These are phyloP conservation scores for Phytophthora uliginosa DNA, from an alignment of 352 stramenopile species.

Conservation along the genomic window DNA sequence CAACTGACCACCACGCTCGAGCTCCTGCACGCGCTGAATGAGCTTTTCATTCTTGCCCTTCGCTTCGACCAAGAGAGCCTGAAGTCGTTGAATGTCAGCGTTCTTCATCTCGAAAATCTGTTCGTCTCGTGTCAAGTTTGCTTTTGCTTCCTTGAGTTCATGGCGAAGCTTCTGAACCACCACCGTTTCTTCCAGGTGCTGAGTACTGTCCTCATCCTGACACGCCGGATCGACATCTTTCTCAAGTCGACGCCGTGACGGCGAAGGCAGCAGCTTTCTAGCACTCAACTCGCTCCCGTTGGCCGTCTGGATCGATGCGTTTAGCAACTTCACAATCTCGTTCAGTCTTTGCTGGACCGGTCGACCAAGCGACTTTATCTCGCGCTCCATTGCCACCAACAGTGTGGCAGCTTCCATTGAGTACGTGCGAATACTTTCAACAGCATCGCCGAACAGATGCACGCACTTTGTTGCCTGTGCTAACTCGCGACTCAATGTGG, in stretches of 20 bases:
- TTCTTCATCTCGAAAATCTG: conserved; percentile 92
- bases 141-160: conserved; percentile 74
- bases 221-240: conserved; percentile 23
- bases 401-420: conserved; percentile 77
- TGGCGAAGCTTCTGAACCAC: conserved; percentile 51
- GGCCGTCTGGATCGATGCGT: conserved; percentile 69
- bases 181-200: conserved; percentile 31
- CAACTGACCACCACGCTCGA: conserved; percentile 72
- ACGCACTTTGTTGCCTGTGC: conserved; percentile 51
- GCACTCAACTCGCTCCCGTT: conserved; percentile 50
- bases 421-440: conserved; percentile 66
- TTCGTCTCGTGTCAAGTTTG: conserved; percentile 76
- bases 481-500: conserved; percentile 38
- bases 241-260: conserved; percentile 2
- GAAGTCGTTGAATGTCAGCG: conserved; percentile 70
- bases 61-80: conserved; percentile 63
- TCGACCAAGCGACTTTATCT: conserved; percentile 77
- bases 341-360: conserved; percentile 85
- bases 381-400: conserved; percentile 80
- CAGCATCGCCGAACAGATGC: conserved; percentile 48
- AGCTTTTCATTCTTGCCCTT: conserved; percentile 85
- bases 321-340: conserved; percentile 84
- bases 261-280: conserved; percentile 34
- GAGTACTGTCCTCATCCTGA: conserved; percentile 6
- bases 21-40: conserved; percentile 71